Evolutionary conservation across 805 yeast genomes (phyloP).

Genomic region (Nakazawaea wickerhamii): DNA sequence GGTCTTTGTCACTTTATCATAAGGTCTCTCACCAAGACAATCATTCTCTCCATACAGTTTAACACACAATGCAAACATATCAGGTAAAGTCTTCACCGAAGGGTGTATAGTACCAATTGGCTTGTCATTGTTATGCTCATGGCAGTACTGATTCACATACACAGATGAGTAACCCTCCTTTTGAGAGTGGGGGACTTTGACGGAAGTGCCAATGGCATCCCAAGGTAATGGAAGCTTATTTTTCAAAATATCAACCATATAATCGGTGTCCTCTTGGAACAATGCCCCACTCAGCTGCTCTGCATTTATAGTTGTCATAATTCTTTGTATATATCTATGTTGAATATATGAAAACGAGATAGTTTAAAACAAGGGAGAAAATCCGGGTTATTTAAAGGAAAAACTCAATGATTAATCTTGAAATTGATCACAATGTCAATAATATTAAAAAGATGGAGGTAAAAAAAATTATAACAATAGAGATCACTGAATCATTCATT

Average conservation of each 20-base stretch:
- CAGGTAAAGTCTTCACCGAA: constrained; percentile 37
- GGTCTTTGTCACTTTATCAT: constrained; percentile 17
- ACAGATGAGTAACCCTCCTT: constrained; percentile 10
- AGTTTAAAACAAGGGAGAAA: too few species aligned
- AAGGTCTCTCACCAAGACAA: constrained; percentile 42
- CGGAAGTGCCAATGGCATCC: constrained; percentile 2
- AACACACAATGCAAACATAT: constrained; percentile 38
- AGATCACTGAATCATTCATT: too few species aligned
- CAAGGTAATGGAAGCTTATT: constrained; percentile 6
- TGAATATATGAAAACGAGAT: too few species aligned
- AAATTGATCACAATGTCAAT: too few species aligned
- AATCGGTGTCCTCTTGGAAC: constrained; percentile 5
- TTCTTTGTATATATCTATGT: too few species aligned
- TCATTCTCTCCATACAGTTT: constrained; percentile 30
- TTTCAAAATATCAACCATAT: background rate
- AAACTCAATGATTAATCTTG: too few species aligned
- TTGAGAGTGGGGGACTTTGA: background rate
- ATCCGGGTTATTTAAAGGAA: too few species aligned
- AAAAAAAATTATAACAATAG: too few species aligned
- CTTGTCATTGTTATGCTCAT: background rate
- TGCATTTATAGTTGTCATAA: background rate
- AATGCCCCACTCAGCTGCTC: background rate
- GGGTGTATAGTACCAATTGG: constrained; percentile 26
- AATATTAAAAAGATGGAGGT: too few species aligned
- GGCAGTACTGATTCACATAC: constrained; percentile 7